A percentile compares a stretch with the other conserved stretches of the same genome.
phyloP scores from a whole-genome alignment of 2,329 filamentous ascomycete species.

The Moelleriella libera region DNA sequence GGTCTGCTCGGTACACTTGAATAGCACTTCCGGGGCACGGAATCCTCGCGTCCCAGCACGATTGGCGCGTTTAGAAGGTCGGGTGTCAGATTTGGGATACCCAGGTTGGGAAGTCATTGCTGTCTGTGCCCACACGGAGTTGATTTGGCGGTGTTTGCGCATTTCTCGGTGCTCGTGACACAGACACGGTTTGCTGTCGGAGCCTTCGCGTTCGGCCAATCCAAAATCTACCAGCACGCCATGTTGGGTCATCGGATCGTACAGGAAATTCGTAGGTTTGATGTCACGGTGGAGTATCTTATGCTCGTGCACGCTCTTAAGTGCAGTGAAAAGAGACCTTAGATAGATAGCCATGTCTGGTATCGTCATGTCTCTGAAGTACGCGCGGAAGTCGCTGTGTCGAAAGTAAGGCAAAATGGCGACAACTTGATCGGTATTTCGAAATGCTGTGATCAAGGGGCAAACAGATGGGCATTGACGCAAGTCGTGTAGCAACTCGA shows the following conservation, averaged over 20 bases:
- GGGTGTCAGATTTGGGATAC: slow-evolving; percentile 81
- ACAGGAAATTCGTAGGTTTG: slow-evolving; percentile 95
- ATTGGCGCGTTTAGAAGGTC: slow-evolving; percentile 81
- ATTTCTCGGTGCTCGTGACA: slow-evolving; percentile 54
- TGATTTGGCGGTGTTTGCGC: slow-evolving; percentile 44
- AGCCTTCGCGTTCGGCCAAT: slow-evolving; percentile 74
- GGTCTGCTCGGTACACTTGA: slow-evolving; percentile 93
- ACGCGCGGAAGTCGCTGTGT: slow-evolving; percentile 86
- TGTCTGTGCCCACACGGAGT: slow-evolving; percentile 41
- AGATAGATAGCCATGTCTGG: slow-evolving; percentile 84
- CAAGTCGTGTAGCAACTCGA: slow-evolving; percentile 83
- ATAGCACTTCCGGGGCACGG: slow-evolving; percentile 86
- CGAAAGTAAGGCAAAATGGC: slow-evolving; percentile 92
- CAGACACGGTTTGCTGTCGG: slow-evolving; percentile 66
- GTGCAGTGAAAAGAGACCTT: slow-evolving; percentile 70
- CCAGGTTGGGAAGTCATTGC: slow-evolving; percentile 40
- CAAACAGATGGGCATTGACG: slow-evolving; percentile 75
- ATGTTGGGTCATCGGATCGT: slow-evolving; percentile 64
- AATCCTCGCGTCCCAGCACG: slow-evolving; percentile 91
- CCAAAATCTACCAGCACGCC: slow-evolving; percentile 98
- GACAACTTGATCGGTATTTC: slow-evolving; percentile 85
- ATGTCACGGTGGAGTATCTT: slow-evolving; percentile 89
- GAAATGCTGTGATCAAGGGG: slow-evolving; percentile 93
- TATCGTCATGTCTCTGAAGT: slow-evolving; percentile 82
- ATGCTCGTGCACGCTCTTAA: slow-evolving; percentile 69